Evolutionary conservation across 176 grass and related monocot genomes (phyloP).

Genomic region (Musa itinerans): DNA sequence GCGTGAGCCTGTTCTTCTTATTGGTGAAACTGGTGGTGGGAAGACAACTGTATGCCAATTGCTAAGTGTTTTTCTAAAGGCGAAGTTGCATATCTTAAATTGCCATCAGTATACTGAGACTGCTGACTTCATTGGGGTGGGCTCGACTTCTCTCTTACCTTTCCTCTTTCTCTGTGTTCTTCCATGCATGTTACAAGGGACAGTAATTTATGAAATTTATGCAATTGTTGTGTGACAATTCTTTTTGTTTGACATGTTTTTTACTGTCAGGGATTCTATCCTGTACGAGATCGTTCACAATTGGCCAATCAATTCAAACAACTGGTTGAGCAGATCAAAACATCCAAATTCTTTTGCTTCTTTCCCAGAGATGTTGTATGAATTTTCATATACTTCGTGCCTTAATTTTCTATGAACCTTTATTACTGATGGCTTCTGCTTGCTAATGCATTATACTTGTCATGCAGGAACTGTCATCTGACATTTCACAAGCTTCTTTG

Average conservation of each 20-base stretch:
- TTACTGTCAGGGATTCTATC: constrained; percentile 70
- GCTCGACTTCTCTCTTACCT: constrained; percentile 23
- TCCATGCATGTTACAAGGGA: constrained; percentile 7
- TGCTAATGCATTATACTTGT: constrained; percentile 9
- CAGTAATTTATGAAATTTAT: background rate
- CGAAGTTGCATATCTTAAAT: constrained; percentile 81
- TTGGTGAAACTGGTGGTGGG: constrained; percentile 92
- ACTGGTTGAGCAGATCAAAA: constrained; percentile 41
- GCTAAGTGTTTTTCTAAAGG: constrained; percentile 55
- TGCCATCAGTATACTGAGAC: constrained; percentile 99
- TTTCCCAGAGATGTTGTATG: constrained; percentile 42
- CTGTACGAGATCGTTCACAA: constrained; percentile 85
- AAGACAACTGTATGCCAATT: constrained; percentile 97
- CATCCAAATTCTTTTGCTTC: constrained; percentile 45
- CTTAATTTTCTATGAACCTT: background rate
- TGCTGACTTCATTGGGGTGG: constrained; percentile 92
- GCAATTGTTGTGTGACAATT: background rate
- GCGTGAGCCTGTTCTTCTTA: constrained; percentile 89
- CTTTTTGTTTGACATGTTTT: constrained; percentile 11
- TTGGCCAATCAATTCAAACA: constrained; percentile 60
- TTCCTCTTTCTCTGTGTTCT: constrained; percentile 7
- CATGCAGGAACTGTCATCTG: constrained; percentile 50
- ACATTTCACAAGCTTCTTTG: constrained; percentile 59
- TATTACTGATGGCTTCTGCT: background rate
- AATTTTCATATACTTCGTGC: background rate